phyloP scores from a whole-genome alignment of 176 grass and related monocot species.

The Oryza nivara region DNA sequence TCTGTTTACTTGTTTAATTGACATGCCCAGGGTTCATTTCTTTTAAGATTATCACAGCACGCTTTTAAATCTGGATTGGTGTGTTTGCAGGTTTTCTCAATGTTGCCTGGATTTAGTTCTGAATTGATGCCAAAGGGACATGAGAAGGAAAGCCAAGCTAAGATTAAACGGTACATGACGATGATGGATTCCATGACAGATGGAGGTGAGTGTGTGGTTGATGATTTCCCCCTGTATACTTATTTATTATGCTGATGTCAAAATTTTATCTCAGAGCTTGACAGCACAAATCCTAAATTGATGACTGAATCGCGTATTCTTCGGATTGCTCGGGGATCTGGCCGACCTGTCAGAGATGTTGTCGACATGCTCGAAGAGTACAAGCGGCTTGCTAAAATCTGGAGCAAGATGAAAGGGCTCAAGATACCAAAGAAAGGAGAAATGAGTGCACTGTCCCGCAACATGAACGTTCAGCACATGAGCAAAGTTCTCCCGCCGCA shows the following conservation, averaged over 20 bases:
- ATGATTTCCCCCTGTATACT: not conserved
- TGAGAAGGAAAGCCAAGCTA: conserved; percentile 90
- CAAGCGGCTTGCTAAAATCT: conserved; percentile 90
- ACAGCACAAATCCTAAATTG: conserved; percentile 81
- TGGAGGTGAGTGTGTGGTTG: conserved; percentile 53
- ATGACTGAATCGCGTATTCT: conserved; percentile 75
- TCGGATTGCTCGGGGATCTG: conserved; percentile 75
- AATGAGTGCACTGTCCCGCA: conserved; percentile 72
- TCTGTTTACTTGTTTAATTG: not conserved
- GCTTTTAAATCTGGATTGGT: conserved; percentile 1
- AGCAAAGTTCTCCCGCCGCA: conserved; percentile 81
- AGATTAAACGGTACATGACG: conserved; percentile 98
- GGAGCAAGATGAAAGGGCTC: conserved; percentile 91
- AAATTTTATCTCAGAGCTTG: conserved; percentile 66
- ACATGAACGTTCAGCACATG: conserved; percentile 82
- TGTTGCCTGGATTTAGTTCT: conserved; percentile 88
- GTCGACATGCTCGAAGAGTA: conserved; percentile 90
- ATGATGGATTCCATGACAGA: conserved; percentile 99
- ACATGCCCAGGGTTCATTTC: not conserved
- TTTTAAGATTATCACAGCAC: not conserved
- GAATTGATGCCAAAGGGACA: conserved; percentile 97
- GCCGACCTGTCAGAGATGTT: conserved; percentile 77
- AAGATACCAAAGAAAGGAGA: conserved; percentile 88
- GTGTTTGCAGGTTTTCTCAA: conserved; percentile 77
- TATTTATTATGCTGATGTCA: not conserved